Evolutionary conservation across 306 rosid species (phyloP), one percentile per base, ranked within the genome.

Genomic region (Parietaria judaica): DNA sequence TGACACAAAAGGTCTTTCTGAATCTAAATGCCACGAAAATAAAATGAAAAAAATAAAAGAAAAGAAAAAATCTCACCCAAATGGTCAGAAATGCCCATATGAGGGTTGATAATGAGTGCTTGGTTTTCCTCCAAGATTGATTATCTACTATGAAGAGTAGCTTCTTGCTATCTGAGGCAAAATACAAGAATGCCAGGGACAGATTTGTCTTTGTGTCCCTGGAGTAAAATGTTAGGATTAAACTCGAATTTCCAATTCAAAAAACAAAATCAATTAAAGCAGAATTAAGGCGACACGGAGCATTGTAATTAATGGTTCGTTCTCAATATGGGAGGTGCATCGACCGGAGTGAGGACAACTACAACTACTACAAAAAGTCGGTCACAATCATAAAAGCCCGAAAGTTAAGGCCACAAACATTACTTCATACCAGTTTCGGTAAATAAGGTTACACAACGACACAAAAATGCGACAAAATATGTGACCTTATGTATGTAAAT

Each of bases 181-280:
- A 54, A 54, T 65, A 53, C 51, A 65, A 65, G 69, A 53, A 65
- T 52, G 60, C 69, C 43, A 15, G n/a, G 4, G 69, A 65, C 44
- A 65, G 61, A 53, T 54, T 53, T 41, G 69, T 11, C 39, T 53
- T 41, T 16, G n/a, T 44, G 43, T 65, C 69, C 43, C 69, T 54
- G 17, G 0, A 38, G 13, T 0, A 4, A 7, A 51, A 1, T 36
- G 51, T 10, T 9, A 49, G 7, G 35, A 31, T 9, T 23, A 44
- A 57, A 57, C 2, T 2, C 31, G 31, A 23, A 23, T 23, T 23
- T 23, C 31, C 31, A 23, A 23, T 23, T 23, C 31, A 23, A 23
- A 23, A 23, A 23, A 23, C 31, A 23, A 23, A 23, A 23, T 23
- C 31, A 23, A 23, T 23, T 23, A 23, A 23, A 23, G 31, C 31